A percentile compares a stretch with the other conserved stretches of the same genome.
phyloP scores from a whole-genome alignment of 2,329 filamentous ascomycete genomes.

The Cercospora sojina region DNA sequence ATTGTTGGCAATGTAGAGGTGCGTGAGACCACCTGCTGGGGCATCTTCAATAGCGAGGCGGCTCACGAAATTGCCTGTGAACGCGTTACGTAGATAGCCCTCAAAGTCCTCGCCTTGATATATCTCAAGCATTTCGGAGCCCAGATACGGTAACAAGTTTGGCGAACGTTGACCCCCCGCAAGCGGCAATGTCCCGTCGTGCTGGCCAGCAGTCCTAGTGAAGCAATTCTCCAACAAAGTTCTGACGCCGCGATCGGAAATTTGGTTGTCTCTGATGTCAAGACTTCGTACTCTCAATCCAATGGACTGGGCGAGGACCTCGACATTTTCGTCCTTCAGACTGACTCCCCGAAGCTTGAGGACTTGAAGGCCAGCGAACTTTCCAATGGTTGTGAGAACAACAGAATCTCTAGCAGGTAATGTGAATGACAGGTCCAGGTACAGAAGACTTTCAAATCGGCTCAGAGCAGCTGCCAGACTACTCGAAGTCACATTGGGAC shows the following conservation, averaged over 20 bases:
- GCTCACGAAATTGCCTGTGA: slow-evolving; percentile 52
- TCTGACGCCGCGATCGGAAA: slow-evolving; percentile 57
- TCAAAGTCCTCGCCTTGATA: slow-evolving; percentile 53
- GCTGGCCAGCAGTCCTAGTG: background rate
- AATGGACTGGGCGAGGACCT: slow-evolving; percentile 54
- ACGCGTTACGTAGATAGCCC: slow-evolving; percentile 49
- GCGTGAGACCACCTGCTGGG: slow-evolving; percentile 56
- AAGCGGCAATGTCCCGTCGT: background rate
- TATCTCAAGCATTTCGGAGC: slow-evolving; percentile 41
- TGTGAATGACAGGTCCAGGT: slow-evolving; percentile 57
- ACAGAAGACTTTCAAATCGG: slow-evolving; percentile 56
- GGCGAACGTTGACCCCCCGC: slow-evolving; percentile 27
- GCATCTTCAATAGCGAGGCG: slow-evolving; percentile 57
- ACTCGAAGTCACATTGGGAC: slow-evolving; percentile 58
- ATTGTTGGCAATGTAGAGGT: slow-evolving; percentile 60
- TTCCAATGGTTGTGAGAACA: slow-evolving; percentile 50
- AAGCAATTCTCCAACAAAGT: slow-evolving; percentile 55
- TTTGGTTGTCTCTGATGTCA: slow-evolving; percentile 57
- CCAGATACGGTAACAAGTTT: slow-evolving; percentile 39
- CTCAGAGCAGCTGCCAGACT: slow-evolving; percentile 54
- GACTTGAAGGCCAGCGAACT: slow-evolving; percentile 54
- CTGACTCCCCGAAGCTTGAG: slow-evolving; percentile 57
- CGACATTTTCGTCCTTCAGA: slow-evolving; percentile 54
- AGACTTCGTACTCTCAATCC: slow-evolving; percentile 54
- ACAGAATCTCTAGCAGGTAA: slow-evolving; percentile 32